phyloP scores from a whole-genome alignment of 140 eudicot species.

The Anethum foeniculum region DNA sequence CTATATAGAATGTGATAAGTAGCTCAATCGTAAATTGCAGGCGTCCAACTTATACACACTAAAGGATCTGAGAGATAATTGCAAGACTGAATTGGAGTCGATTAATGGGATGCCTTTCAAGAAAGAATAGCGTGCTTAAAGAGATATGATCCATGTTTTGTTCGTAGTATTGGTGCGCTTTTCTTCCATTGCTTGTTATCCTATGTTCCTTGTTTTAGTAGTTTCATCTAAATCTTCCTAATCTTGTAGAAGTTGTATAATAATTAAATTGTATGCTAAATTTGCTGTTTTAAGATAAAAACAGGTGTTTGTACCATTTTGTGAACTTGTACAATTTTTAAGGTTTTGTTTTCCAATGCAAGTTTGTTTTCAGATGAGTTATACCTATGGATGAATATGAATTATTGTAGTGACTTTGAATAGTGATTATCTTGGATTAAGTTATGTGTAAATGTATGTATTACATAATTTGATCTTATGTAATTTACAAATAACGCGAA shows the following conservation, averaged over 20 bases:
- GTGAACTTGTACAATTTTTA: neutral
- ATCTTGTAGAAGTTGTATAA: neutral
- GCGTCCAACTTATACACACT: constrained; percentile 48
- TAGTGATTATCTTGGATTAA: neutral
- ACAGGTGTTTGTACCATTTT: neutral
- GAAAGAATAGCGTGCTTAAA: constrained; percentile 28
- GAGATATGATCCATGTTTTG: constrained; percentile 14
- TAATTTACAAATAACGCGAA: no score
- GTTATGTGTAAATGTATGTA: neutral
- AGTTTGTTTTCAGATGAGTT: neutral
- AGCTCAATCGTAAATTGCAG: constrained; percentile 33
- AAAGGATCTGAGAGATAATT: constrained; percentile 47
- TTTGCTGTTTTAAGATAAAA: neutral
- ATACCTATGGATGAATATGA: neutral
- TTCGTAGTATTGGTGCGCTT: constrained; percentile 1
- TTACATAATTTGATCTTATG: neutral
- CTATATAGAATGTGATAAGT: neutral
- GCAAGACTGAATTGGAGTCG: constrained; percentile 46
- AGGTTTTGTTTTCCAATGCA: neutral
- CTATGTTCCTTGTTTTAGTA: neutral
- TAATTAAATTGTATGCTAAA: neutral
- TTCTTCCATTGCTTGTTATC: neutral
- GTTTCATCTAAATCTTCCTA: neutral
- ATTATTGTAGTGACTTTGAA: neutral
- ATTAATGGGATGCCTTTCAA: constrained; percentile 21